These are phyloP conservation scores for Neopestalotiopsis sp. DNA, from an alignment of 2,329 filamentous ascomycete species.

Conservation along the genomic window DNA sequence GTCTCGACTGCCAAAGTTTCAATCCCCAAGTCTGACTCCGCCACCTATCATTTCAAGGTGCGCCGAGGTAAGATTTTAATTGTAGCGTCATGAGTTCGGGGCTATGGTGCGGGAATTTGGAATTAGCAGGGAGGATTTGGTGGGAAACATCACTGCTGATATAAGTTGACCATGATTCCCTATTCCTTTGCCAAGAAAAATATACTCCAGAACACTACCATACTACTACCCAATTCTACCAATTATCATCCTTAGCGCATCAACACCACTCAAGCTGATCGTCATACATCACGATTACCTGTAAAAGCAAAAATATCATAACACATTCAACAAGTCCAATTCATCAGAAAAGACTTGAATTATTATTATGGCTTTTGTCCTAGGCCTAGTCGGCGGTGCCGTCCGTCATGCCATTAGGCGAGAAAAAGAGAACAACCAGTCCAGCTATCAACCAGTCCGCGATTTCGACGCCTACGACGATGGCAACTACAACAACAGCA, in stretches of 20 bases:
- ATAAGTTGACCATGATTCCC: neutral
- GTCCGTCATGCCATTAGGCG: neutral
- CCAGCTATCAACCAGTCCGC: neutral
- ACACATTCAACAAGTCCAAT: no score
- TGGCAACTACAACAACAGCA: neutral
- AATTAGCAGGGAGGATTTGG: neutral
- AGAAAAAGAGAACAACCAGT: neutral
- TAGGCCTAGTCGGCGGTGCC: slow-evolving; percentile 5
- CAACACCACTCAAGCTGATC: neutral
- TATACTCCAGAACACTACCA: neutral
- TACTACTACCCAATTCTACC: neutral
- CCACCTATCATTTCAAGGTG: neutral
- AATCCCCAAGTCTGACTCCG: neutral
- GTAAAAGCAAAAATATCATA: neutral
- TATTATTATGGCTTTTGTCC: slow-evolving; percentile 9
- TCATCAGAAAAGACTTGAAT: neutral
- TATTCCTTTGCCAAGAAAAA: neutral
- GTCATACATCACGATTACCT: neutral
- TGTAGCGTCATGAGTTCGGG: neutral
- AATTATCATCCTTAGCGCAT: neutral
- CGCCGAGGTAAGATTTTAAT: neutral
- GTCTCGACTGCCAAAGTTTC: no score
- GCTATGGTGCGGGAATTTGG: neutral
- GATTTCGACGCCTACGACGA: neutral
- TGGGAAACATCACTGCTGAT: neutral